Base-by-base conservation (phyloP, 2,329 filamentous ascomycete genomes). In the Chaetomiaceae sp. region DNA sequence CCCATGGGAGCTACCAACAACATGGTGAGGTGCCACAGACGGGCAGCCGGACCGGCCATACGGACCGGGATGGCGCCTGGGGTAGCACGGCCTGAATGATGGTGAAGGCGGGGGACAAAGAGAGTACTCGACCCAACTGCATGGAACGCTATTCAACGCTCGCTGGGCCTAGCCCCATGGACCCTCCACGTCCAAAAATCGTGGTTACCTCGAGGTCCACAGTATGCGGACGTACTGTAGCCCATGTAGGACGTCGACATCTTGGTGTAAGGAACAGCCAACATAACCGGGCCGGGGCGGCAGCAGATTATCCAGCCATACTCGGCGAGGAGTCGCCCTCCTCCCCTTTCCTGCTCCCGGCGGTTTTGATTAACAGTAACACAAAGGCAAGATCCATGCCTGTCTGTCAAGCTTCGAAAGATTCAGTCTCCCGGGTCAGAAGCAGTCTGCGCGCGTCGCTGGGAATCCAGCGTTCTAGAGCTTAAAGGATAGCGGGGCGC, bases 131-230 rank as follows among this genome's bases (percentile, higher is more conserved):
- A n/a, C n/a, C 43, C 39, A 38, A 48, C 47, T 49, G 54, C 53
- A 56, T 40, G 35, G 53, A 58, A 58, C 51, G 53, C 54, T 56
- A 50, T 44, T 54, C 51, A 54, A 57, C 50, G 10, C 50, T 50
- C 39, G 39, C 40, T 19, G 47, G 50, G 49, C 53, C 49, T 54
- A n/a, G n/a, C n/a, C n/a, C n/a, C n/a, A n/a, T n/a, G n/a, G n/a
- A n/a, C 52, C 53, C 53, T 50, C 48, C 43, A 47, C 27, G 27
- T 55, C 49, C 33, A 50, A 51, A 56, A 48, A 55, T 45, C 15
- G 40, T 34, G 30, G 42, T 8, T 20, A n/a, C 38, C 24, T 27
- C 18, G 29, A 26, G 33, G 43, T 43, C 37, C 46, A 30, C 37
- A 37, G 19, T 15, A 12, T 12, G 29, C 39, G 33, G 18, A 37